Evolutionary conservation across 352 stramenopile genomes (phyloP).

Genomic region (Phytopythium sindhum): DNA sequence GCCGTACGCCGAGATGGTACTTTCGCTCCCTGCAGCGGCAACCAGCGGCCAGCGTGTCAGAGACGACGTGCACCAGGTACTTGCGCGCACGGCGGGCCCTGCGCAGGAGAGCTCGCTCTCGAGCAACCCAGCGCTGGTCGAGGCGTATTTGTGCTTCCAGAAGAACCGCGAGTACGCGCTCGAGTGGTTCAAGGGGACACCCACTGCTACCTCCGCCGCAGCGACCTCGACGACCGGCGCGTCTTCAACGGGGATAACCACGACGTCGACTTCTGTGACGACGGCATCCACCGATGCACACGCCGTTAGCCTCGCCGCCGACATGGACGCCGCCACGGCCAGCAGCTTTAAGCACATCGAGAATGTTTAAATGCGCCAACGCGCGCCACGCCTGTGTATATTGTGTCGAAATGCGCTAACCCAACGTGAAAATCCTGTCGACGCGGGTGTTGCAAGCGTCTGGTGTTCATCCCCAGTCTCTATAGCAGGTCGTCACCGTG

Average conservation of each 20-base stretch:
- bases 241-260: constrained; percentile 23
- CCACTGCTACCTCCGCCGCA: constrained; percentile 22
- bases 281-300: constrained; percentile 18
- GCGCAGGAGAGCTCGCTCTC: constrained; percentile 38
- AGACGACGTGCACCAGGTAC: constrained; percentile 44
- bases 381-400: not conserved
- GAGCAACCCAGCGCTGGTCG: constrained; percentile 49
- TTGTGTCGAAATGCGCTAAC: constrained; percentile 1
- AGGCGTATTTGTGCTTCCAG: constrained; percentile 79
- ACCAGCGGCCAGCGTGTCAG: constrained; percentile 56
- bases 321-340: constrained; percentile 26
- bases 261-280: constrained; percentile 18
- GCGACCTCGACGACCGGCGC: constrained; percentile 13
- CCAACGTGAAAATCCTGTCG: not conserved
- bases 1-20: constrained; percentile 69
- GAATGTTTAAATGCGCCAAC: constrained; percentile 36
- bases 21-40: constrained; percentile 61
- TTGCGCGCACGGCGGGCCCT: constrained; percentile 53
- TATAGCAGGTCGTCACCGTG: not conserved
- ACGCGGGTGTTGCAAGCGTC: not conserved
- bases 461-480: not conserved
- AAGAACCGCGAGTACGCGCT: constrained; percentile 75
- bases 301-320: constrained; percentile 10
- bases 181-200: constrained; percentile 68
- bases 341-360: constrained; percentile 72